These are phyloP conservation scores for Volvox africanus DNA, from an alignment of 139 green algal genomes.

Conservation along the genomic window DNA sequence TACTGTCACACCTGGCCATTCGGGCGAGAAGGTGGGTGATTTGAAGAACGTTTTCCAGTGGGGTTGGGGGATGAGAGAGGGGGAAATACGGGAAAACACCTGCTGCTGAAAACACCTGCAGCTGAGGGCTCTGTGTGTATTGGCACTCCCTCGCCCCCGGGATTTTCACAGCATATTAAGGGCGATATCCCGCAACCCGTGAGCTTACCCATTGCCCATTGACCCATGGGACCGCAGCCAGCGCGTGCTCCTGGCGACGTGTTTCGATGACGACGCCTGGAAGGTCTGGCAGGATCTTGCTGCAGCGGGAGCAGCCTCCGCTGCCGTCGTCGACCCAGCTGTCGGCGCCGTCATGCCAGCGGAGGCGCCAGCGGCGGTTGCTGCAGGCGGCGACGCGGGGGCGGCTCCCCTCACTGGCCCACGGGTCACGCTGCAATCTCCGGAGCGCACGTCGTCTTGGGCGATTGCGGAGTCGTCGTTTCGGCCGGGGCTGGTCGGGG, in stretches of 20 bases:
- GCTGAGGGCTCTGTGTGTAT: too few relatives aligned
- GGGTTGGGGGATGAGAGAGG: not conserved
- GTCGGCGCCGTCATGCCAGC: conserved; percentile 29
- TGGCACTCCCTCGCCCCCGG: too few relatives aligned
- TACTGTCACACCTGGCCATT: conserved; percentile 93
- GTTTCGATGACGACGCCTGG: conserved; percentile 76
- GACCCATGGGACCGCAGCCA: conserved; percentile 22
- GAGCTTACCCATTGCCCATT: not conserved
- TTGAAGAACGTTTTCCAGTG: too few relatives aligned
- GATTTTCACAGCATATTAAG: too few relatives aligned
- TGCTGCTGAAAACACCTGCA: too few relatives aligned
- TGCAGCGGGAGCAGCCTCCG: not conserved
- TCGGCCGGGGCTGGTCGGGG: conserved; percentile 73
- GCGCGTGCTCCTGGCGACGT: conserved; percentile 86
- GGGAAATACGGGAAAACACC: not conserved
- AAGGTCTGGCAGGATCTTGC: conserved; percentile 24
- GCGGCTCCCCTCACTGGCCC: not conserved
- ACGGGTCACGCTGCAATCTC: conserved; percentile 45
- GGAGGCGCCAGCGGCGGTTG: not conserved
- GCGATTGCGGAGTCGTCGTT: conserved; percentile 69
- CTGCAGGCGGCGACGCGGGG: too few relatives aligned
- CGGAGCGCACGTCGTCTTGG: conserved; percentile 33
- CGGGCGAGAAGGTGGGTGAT: conserved; percentile 69
- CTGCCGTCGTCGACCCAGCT: conserved; percentile 22
- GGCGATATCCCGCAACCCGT: too few relatives aligned